A percentile compares a stretch with the other conserved stretches of the same genome.
These are phyloP conservation scores for Monosporascus sp. DNA, from an alignment of 2,329 filamentous ascomycete genomes.

Conservation along the genomic window DNA sequence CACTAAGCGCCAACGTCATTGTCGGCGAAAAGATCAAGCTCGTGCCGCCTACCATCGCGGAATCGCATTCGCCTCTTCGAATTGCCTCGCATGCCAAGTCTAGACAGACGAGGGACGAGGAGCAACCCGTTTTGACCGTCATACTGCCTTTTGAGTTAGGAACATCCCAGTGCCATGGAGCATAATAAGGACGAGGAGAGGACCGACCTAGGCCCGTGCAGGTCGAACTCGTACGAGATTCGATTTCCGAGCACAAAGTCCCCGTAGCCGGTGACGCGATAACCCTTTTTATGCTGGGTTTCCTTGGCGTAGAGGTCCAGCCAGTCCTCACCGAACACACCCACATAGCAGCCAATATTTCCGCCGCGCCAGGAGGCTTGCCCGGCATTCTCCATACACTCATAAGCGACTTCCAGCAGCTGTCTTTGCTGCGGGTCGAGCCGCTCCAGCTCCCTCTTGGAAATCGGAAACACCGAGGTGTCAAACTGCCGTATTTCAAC, in stretches of 20 bases:
- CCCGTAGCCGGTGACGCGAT: conserved; percentile 10
- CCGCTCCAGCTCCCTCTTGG: conserved; percentile 8
- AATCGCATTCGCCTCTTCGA: too few species aligned
- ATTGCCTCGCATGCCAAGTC: too few species aligned
- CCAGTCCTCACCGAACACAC: background rate
- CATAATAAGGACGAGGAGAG: too few species aligned
- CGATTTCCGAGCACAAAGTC: conserved; percentile 17
- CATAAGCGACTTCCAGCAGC: conserved; percentile 15
- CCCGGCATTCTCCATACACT: conserved; percentile 8
- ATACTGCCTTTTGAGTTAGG: too few species aligned
- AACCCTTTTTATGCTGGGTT: conserved; percentile 1
- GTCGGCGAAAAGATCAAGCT: conserved; percentile 15
- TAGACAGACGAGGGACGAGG: too few species aligned
- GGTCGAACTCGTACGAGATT: conserved; percentile 13
- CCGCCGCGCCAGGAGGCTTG: background rate
- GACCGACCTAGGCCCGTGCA: conserved; percentile 18
- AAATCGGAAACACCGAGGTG: conserved; percentile 6
- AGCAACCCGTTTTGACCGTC: conserved; percentile 1
- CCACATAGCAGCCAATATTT: background rate
- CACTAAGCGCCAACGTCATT: conserved; percentile 31
- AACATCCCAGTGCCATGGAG: too few species aligned
- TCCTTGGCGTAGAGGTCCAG: background rate
- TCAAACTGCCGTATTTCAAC: background rate
- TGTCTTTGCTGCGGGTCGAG: conserved; percentile 21
- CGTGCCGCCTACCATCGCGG: too few species aligned